phyloP scores from a whole-genome alignment of 257 asterid genomes.

The Solanum appendiculatum region DNA sequence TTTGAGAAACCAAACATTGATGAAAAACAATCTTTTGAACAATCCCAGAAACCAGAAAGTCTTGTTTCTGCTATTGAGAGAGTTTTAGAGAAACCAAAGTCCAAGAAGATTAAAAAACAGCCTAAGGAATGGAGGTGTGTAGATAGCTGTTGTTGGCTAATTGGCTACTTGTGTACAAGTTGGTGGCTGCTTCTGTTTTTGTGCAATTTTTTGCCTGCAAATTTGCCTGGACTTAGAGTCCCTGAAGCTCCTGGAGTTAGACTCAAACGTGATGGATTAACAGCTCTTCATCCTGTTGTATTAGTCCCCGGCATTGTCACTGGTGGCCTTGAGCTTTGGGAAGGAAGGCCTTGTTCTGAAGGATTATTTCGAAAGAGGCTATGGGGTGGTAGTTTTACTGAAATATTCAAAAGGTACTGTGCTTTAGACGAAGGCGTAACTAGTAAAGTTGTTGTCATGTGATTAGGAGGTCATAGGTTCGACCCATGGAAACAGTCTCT shows the following conservation, averaged over 20 bases:
- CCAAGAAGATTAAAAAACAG: slow-evolving; percentile 12
- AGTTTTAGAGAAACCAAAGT: not conserved
- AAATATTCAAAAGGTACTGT: slow-evolving; percentile 61
- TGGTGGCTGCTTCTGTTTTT: slow-evolving; percentile 68
- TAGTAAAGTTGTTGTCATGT: not conserved
- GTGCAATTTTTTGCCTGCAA: slow-evolving; percentile 33
- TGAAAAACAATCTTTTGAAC: not conserved
- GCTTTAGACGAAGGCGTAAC: not conserved
- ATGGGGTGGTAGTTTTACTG: slow-evolving; percentile 84
- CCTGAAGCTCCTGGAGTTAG: slow-evolving; percentile 57
- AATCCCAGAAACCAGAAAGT: not conserved
- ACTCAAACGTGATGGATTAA: slow-evolving; percentile 48
- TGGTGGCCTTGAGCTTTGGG: slow-evolving; percentile 97
- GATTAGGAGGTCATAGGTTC: not conserved
- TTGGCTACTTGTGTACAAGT: slow-evolving; percentile 59
- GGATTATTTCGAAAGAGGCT: slow-evolving; percentile 72
- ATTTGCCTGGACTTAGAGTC: slow-evolving; percentile 25
- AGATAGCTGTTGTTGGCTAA: slow-evolving; percentile 55
- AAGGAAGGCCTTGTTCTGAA: slow-evolving; percentile 76
- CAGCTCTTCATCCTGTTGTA: slow-evolving; percentile 65
- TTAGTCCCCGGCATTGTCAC: slow-evolving; percentile 87
- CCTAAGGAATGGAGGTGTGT: slow-evolving; percentile 52
- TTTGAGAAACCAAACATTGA: slow-evolving; percentile 3
- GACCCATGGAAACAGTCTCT: not conserved
- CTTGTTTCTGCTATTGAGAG: not conserved